Evolutionary conservation across 2,329 filamentous ascomycete genomes (phyloP).

Genomic region (Exophiala phaeomuriformis): DNA sequence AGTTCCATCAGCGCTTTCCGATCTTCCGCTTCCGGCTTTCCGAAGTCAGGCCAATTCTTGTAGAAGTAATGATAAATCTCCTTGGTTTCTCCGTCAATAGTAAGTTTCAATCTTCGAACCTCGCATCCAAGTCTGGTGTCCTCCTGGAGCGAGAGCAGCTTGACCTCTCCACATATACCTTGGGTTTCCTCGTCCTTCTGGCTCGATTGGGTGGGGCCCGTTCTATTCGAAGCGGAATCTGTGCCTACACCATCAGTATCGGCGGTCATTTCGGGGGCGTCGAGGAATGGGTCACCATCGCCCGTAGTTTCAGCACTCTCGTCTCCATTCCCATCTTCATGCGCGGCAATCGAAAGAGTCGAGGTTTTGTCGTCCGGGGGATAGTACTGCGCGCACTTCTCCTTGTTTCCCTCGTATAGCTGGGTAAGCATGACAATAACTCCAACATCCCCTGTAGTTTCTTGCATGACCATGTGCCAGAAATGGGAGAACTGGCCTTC

Average conservation of each 20-base stretch:
- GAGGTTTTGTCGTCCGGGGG: constrained; percentile 52
- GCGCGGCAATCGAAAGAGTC: constrained; percentile 37
- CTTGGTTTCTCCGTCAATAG: constrained; percentile 48
- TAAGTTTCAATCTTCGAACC: constrained; percentile 62
- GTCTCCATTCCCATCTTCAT: constrained; percentile 46
- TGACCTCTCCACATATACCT: constrained; percentile 43
- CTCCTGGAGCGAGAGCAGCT: constrained; percentile 49
- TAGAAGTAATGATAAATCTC: constrained; percentile 80
- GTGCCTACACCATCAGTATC: constrained; percentile 24
- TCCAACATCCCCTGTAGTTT: constrained; percentile 58
- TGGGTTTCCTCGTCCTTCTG: constrained; percentile 1
- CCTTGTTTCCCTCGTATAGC: constrained; percentile 65
- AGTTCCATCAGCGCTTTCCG: constrained; percentile 46
- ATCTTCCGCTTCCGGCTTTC: constrained; percentile 58
- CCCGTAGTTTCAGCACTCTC: constrained; percentile 59
- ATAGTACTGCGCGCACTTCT: constrained; percentile 90
- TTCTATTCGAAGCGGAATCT: constrained; percentile 11
- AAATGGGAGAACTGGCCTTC: constrained; percentile 67
- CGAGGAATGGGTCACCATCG: constrained; percentile 27
- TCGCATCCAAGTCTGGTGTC: constrained; percentile 57
- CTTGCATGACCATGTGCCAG: constrained; percentile 92
- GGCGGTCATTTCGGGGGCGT: constrained; percentile 20
- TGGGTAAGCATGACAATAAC: constrained; percentile 94
- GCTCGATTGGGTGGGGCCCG: not conserved
- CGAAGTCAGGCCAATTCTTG: constrained; percentile 83